Conservation (phyloP, 768 basidiomycete genomes). For the Leccinum uliginosum region DNA sequence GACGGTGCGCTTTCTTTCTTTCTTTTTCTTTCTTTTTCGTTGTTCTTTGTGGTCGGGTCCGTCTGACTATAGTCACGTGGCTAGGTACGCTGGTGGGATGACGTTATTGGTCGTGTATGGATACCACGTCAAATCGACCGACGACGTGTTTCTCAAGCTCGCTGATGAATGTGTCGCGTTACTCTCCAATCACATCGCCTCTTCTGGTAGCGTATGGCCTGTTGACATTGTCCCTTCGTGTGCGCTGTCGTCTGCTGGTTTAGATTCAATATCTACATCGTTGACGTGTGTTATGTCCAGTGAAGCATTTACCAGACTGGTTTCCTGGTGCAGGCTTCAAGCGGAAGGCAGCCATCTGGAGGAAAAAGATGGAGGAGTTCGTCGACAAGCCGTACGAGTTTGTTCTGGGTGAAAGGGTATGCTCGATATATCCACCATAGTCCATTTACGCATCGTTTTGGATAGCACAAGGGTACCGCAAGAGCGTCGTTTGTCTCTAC, state of each 20-base stretch:
- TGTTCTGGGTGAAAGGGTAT: slow-evolving; percentile 54
- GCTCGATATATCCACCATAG: neutral
- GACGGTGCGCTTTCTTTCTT: slow-evolving; percentile 23
- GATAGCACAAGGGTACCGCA: slow-evolving; percentile 35
- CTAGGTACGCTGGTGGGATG: slow-evolving; percentile 47
- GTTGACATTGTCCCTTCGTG: slow-evolving; percentile 37
- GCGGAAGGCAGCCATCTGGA: slow-evolving; percentile 57
- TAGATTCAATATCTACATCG: neutral
- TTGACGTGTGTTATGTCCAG: slow-evolving; percentile 15
- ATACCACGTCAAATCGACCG: slow-evolving; percentile 39
- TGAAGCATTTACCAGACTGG: slow-evolving; percentile 61
- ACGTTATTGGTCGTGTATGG: slow-evolving; percentile 63
- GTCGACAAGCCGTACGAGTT: slow-evolving; percentile 60
- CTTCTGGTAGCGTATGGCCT: slow-evolving; percentile 41
- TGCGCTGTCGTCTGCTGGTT: slow-evolving; percentile 14
- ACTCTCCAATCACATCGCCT: slow-evolving; percentile 41
- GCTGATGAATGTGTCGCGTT: slow-evolving; percentile 40
- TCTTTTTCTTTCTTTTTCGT: neutral
- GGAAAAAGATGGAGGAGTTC: slow-evolving; percentile 57
- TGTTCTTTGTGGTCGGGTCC: neutral
- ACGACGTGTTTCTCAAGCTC: slow-evolving; percentile 39
- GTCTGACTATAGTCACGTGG: slow-evolving; percentile 23
- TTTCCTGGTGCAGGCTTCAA: slow-evolving; percentile 67
- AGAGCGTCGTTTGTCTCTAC: slow-evolving; percentile 43
- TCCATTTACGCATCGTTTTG: neutral